These are phyloP conservation scores for Marchantia polymorpha DNA, from an alignment of 225 moss, liverwort and hornwort species.

Conservation along the genomic window DNA sequence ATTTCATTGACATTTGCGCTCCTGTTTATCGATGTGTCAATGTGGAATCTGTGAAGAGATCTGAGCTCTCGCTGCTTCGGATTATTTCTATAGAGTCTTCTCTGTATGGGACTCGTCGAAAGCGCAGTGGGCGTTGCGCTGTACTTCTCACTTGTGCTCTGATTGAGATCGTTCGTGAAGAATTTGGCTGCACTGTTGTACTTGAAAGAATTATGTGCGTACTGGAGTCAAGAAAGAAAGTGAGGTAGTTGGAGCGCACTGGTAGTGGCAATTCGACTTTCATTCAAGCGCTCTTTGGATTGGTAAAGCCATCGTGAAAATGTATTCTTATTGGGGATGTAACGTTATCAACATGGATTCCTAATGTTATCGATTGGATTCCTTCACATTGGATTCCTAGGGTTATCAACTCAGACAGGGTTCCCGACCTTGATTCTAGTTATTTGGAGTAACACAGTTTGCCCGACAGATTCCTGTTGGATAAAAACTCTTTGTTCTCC, in stretches of 20 bases:
- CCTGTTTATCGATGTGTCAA: too few relatives aligned
- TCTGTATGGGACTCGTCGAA: too few relatives aligned
- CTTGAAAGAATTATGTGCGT: constrained; percentile 68
- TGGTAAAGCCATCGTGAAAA: constrained; percentile 70
- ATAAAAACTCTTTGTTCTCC: constrained; percentile 30
- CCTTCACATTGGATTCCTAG: constrained; percentile 82
- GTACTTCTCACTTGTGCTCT: too few relatives aligned
- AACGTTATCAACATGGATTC: constrained; percentile 73
- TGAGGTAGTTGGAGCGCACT: constrained; percentile 76
- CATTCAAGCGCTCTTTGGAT: constrained; percentile 68
- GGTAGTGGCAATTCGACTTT: constrained; percentile 62
- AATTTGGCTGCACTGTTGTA: too few relatives aligned
- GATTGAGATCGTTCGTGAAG: too few relatives aligned
- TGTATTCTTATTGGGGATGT: constrained; percentile 54
- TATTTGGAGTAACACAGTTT: constrained; percentile 25
- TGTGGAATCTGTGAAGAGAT: too few relatives aligned
- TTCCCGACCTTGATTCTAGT: constrained; percentile 51
- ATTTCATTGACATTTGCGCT: too few relatives aligned
- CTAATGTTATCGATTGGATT: too few relatives aligned
- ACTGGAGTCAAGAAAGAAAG: constrained; percentile 61
- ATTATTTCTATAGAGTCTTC: too few relatives aligned
- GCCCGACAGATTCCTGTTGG: constrained; percentile 17
- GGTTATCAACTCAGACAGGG: constrained; percentile 62
- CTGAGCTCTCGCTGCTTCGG: too few relatives aligned
- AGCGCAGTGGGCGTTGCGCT: too few relatives aligned